Evolutionary conservation across 345 rosid species (phyloP).

Genomic region (Garcia nutans): DNA sequence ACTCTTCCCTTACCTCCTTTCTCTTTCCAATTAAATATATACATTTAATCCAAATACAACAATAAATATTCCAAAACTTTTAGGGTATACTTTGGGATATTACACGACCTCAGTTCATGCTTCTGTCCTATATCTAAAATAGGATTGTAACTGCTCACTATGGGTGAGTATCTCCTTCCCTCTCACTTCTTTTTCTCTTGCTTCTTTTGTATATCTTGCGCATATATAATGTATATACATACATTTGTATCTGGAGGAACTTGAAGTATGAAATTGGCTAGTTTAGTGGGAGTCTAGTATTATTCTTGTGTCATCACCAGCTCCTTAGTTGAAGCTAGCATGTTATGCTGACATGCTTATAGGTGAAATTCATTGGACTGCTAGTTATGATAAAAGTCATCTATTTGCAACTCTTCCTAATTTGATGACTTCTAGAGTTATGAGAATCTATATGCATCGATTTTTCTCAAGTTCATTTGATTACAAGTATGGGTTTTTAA

Average conservation of each 20-base stretch:
- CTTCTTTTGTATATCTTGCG: not conserved
- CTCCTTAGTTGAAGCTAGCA: not conserved
- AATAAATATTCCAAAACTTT: too few relatives aligned
- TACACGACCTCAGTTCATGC: slow-evolving; percentile 55
- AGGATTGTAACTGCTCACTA: slow-evolving; percentile 38
- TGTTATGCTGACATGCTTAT: slow-evolving; percentile 1
- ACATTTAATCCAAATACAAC: too few relatives aligned
- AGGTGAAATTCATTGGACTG: not conserved
- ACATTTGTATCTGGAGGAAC: not conserved
- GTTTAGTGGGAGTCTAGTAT: not conserved
- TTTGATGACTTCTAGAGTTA: not conserved
- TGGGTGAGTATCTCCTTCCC: slow-evolving; percentile 34
- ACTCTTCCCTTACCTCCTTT: too few relatives aligned
- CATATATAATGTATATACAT: not conserved
- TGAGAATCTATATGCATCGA: not conserved
- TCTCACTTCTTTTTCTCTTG: not conserved
- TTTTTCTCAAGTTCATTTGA: not conserved
- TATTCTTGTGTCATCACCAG: not conserved
- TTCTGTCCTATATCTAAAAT: slow-evolving; percentile 42
- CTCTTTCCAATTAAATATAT: too few relatives aligned
- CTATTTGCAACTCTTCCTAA: not conserved
- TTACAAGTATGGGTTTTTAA: not conserved
- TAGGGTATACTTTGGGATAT: too few relatives aligned
- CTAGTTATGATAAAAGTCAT: not conserved
- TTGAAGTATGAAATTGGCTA: not conserved